Evolutionary conservation across 2,329 filamentous ascomycete species (phyloP), one percentile per base, ranked within the genome.

Genomic region (Trichoderma guizhouense): DNA sequence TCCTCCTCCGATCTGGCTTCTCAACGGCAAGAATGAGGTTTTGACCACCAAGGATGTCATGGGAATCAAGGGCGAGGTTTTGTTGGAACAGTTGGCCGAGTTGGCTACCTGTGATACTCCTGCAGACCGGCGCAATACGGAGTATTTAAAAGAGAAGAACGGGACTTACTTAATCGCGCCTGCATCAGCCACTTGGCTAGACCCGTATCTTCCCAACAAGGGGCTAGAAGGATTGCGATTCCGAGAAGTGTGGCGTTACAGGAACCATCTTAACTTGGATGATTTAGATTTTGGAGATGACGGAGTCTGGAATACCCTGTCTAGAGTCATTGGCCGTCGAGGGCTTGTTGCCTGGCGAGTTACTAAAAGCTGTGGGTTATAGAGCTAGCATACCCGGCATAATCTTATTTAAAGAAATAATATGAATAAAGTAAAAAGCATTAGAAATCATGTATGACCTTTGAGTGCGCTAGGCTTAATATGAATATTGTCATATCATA

Each of bases 281-380:
- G 93, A 95, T 81, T 83, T 95, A 78, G 92, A 95, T 78, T 94
- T 93, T 83, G 91, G 84, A 2, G 90, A 92, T 73, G 92, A 95
- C 76, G 93, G 93, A 7, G 84, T 95, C 65, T 91, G 89, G 90
- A 84, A 87, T 73, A 95, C 93, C 8, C 80, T 95, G 60, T 83
- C 85, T 43, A 84, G 92, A 75, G 91, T 94, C 5, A 82, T 93
- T 75, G 90, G 90, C 47, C 84, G 89, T 74, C 83, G 90, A 64
- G 90, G 90, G 7, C 80, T 92, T 18, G 86, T 85, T 39, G 87
- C 86, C 47, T 92, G 89, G 89, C 86, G 89, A 72, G 86, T 92
- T 8, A 91, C 89, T 26, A 91, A 89, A 81, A 90, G 86, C 78
- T 90, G 88, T 76, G 75, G 69, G 72, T 28, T 53, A 53, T 53